Evolutionary conservation across 371 early-diverging fungal species (phyloP).

Genomic region (Catenaria anguillulae): DNA sequence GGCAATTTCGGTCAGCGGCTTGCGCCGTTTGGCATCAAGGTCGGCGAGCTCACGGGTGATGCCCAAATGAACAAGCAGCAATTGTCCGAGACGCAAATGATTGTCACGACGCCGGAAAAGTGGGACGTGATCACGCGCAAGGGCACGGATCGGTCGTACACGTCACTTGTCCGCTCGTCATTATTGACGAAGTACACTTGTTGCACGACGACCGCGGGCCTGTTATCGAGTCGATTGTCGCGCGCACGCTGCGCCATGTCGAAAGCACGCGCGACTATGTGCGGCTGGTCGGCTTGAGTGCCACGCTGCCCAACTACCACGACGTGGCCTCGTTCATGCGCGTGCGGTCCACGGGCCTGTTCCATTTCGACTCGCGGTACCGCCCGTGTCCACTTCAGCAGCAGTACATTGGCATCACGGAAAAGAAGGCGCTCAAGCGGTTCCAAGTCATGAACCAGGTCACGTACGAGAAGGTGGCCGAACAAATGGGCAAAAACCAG

Average conservation of each 20-base stretch:
- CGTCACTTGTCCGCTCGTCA: conserved; percentile 81
- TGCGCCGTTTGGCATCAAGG: conserved; percentile 59
- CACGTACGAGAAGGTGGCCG: conserved; percentile 78
- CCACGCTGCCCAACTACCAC: conserved; percentile 97
- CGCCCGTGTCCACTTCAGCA: conserved; percentile 92
- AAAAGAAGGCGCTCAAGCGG: conserved; percentile 85
- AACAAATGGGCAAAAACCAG: conserved; percentile 79
- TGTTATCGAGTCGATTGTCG: conserved; percentile 92
- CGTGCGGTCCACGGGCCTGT: conserved; percentile 69
- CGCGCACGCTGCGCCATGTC: conserved; percentile 77
- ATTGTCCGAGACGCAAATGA: conserved; percentile 86
- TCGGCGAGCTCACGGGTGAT: conserved; percentile 98
- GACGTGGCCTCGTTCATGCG: conserved; percentile 96
- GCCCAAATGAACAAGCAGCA: conserved; percentile 88
- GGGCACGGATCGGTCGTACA: conserved; percentile 82
- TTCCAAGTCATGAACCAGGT: conserved; percentile 93
- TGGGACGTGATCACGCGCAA: conserved; percentile 99
- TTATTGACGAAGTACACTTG: conserved; percentile 99
- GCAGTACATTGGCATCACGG: conserved; percentile 88
- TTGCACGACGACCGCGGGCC: conserved; percentile 98
- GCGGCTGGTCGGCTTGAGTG: conserved; percentile 93
- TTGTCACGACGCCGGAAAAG: conserved; percentile 99
- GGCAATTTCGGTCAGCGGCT: conserved; percentile 72
- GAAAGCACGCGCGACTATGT: conserved; percentile 81
- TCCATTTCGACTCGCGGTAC: conserved; percentile 83